A percentile compares a stretch with the other conserved stretches of the same genome.
These are phyloP conservation scores for Vitis cinerea DNA, from an alignment of 164 flowering plant genomes.

Conservation along the genomic window DNA sequence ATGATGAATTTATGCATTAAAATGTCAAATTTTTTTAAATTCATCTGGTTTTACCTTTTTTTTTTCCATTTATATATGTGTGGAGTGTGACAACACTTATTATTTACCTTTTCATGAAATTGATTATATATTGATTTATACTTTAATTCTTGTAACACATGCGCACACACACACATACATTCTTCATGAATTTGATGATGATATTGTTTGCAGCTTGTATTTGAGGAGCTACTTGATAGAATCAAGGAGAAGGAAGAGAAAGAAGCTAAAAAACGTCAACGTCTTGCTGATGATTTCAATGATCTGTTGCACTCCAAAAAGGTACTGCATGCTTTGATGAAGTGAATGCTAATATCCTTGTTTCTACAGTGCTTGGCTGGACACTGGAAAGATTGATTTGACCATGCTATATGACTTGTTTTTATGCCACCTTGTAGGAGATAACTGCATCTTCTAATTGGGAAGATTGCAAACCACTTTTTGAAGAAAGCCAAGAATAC, in stretches of 20 bases:
- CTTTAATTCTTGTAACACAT: too few species aligned
- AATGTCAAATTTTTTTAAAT: too few species aligned
- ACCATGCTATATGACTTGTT: not conserved
- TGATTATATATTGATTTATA: too few species aligned
- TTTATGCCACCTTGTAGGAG: slow-evolving; percentile 45
- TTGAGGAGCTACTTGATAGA: slow-evolving; percentile 76
- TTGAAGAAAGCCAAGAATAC: slow-evolving; percentile 85
- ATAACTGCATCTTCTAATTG: slow-evolving; percentile 71
- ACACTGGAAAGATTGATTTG: not conserved
- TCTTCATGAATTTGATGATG: not conserved
- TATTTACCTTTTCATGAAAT: too few species aligned
- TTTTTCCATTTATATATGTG: too few species aligned
- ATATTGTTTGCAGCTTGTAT: slow-evolving; percentile 62
- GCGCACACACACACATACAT: too few species aligned
- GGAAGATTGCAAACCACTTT: slow-evolving; percentile 73
- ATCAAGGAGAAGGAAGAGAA: slow-evolving; percentile 83
- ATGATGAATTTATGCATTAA: too few species aligned
- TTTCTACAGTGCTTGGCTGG: not conserved
- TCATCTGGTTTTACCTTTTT: too few species aligned
- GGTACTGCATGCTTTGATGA: slow-evolving; percentile 32
- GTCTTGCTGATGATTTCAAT: slow-evolving; percentile 76
- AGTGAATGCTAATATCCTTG: not conserved
- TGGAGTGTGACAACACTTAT: too few species aligned
- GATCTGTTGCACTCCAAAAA: slow-evolving; percentile 59
- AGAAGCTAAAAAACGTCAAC: slow-evolving; percentile 78